Base-by-base conservation (phyloP, 768 basidiomycete genomes). In the Russula sp. region DNA sequence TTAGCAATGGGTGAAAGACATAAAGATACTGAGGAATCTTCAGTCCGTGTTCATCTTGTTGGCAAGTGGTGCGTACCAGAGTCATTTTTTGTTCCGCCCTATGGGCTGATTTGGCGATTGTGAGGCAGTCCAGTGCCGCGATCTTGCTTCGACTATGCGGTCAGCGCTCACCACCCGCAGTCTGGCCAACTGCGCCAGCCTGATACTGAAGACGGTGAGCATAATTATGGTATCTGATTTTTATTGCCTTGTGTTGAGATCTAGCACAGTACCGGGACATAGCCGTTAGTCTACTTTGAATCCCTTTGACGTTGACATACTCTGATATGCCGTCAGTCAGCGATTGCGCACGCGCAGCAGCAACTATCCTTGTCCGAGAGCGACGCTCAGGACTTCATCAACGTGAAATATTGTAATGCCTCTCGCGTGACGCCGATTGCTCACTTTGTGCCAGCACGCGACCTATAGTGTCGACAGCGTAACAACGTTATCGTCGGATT, bases 11-110 rank as follows among this genome's bases (percentile, higher is more conserved):
- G 61, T 81, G 20, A 72, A 73, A 34, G 83, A 84, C 59, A 77
- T 84, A 26, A 82, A 80, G 69, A 72, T 76, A 26, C 72, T 84
- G 48, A 80, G 83, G 67, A 79, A 79, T 61, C 61, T 83, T n/a
- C 79, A 78, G 82, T 83, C 60, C 57, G 80, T 72, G 20, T 83
- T 83, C 65, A 80, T 84, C 57, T 64, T 83, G n/a, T 69, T 84
- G 24, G 80, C 81, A 1, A 79, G 80, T 57, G 80, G 83, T 81
- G 59, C 18, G 65, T 20, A 14, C 18, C 7, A 28, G 11, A 10
- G 54, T 11, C 7, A 34, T 9, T n/a, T 9, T n/a, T 1, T 30
- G 28, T 50, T 14, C 22, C 2, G 3, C 14, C 5, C 28, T n/a
- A 22, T 40, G 7, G 14, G 22, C 16, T 40, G 14, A 11, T 36